These are phyloP conservation scores for Puccinia hordei DNA, from an alignment of 1,284 basidiomycete genomes.

Conservation along the genomic window DNA sequence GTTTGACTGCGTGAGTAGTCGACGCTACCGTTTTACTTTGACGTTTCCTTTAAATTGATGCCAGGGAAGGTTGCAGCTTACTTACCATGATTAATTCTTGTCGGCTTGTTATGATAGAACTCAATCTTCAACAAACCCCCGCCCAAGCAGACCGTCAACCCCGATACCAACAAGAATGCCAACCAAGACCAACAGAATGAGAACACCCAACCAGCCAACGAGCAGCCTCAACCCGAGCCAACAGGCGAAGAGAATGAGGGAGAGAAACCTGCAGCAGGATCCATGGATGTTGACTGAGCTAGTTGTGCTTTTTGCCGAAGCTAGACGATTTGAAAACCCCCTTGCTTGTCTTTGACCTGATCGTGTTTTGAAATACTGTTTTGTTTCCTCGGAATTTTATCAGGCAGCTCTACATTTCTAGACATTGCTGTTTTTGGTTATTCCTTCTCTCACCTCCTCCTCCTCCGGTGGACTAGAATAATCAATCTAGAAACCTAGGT, in stretches of 20 bases:
- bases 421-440: not conserved
- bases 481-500: not conserved
- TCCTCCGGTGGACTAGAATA: not conserved
- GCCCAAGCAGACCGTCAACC: conserved; percentile 23
- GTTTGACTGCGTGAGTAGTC: conserved; percentile 58
- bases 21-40: not conserved
- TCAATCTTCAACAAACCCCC: conserved; percentile 48
- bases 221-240: conserved; percentile 18
- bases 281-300: conserved; percentile 49
- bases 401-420: not conserved
- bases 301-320: not conserved
- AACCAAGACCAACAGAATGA: conserved; percentile 35
- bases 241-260: conserved; percentile 31
- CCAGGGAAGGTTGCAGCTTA: not conserved
- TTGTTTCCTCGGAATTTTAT: not conserved
- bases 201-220: conserved; percentile 37
- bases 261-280: conserved; percentile 6
- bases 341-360: not conserved
- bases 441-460: not conserved
- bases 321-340: not conserved
- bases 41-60: not conserved
- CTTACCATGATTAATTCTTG: not conserved
- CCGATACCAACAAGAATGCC: conserved; percentile 12
- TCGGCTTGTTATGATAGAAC: conserved; percentile 17
- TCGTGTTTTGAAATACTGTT: not conserved